Base-by-base conservation (phyloP, 1,284 basidiomycete genomes). In the Moniliophthora roreri region DNA sequence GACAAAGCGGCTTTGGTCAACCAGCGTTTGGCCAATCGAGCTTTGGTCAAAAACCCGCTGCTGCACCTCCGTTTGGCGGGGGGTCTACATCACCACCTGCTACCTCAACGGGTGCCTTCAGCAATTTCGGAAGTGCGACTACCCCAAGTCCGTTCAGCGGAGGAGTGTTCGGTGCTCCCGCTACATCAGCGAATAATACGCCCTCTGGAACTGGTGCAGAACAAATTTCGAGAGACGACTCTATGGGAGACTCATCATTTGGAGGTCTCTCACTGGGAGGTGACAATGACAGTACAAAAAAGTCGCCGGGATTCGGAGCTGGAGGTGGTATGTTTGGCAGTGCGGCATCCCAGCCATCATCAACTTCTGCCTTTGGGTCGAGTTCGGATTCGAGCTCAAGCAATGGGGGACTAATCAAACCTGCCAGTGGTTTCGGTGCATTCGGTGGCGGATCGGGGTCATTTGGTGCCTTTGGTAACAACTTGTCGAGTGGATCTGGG, bases 221-320 rank as follows among this genome's bases (percentile, higher is more conserved):
- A 7, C 58, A 58, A 15, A 66, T 66, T 35, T 60, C 66, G 6
- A 58, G 64, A 36, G 63, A 71, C 58, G 65, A 64, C 32, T 68
- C 72, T 3, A 74, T 76, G 73, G 66, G 69, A 1, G 72, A 73
- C 52, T 63, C 65, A 10, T 65, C 66, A 3, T 66, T 76, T 44
- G 68, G 69, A 45, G 67, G 68, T 24, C 55, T 75, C 20, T 67
- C 67, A 28, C 58, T 77, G n/a, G 74, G 72, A 18, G 60, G 58
- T 8, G 56, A 58, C 24, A 53, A 56, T 20, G 45, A 55, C 18
- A 39, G 51, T 48, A 56, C 62, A 36, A 50, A 42, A 32, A 47
- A 41, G 20, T n/a, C 50, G 4, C 38, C 48, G 9, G 32, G 24
- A 20, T 39, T 46, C 36, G 51, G 38, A 18, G 44, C 44, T 16